phyloP scores from a whole-genome alignment of 192 early-diverging fungal genomes.

The Gryganskiella cystojenkinii region DNA sequence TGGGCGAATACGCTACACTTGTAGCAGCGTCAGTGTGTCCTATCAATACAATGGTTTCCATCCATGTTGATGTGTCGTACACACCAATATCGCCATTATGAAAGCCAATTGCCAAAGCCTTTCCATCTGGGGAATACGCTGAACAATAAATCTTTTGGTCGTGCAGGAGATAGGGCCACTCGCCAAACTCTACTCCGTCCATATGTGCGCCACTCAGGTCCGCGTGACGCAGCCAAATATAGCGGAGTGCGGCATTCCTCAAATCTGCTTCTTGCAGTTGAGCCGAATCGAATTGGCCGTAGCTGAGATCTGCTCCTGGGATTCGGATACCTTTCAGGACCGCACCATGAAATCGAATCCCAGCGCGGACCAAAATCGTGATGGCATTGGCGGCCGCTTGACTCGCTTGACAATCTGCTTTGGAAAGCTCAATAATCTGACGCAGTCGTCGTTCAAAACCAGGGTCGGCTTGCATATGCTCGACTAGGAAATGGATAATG shows the following conservation, averaged over 20 bases:
- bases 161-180: too few relatives aligned
- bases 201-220: too few relatives aligned
- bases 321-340: constrained; percentile 14
- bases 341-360: not conserved
- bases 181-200: too few relatives aligned
- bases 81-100: too few relatives aligned
- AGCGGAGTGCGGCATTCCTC: not conserved
- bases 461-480: constrained; percentile 5
- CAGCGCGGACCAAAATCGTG: constrained; percentile 19
- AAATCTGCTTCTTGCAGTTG: constrained; percentile 22
- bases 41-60: too few relatives aligned
- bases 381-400: constrained; percentile 24
- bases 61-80: too few relatives aligned
- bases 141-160: not conserved
- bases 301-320: constrained; percentile 17
- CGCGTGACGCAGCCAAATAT: constrained; percentile 1
- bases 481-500: constrained; percentile 11
- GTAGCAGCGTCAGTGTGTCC: too few relatives aligned
- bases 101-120: too few relatives aligned
- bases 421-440: constrained; percentile 4
- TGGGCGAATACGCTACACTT: too few relatives aligned
- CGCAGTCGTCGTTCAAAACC: constrained; percentile 4
- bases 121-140: too few relatives aligned
- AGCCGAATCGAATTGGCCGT: constrained; percentile 15
- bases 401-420: not conserved